Evolutionary conservation across 2,329 filamentous ascomycete genomes (phyloP).

Genomic region (Biscogniauxia mediterranea): DNA sequence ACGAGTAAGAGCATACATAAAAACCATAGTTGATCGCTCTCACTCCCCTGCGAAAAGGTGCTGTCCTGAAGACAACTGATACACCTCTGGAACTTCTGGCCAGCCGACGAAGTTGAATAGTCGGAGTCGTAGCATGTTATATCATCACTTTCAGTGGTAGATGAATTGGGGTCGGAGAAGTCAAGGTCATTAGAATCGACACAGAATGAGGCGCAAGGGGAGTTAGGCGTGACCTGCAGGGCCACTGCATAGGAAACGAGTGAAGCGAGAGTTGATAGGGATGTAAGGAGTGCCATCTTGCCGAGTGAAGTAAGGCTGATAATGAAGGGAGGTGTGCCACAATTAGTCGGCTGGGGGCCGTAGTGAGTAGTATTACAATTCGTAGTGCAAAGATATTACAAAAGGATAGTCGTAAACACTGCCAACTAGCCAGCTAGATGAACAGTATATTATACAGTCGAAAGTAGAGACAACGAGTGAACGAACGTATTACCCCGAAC

Average conservation of each 20-base stretch:
- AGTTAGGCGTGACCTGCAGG: conserved; percentile 52
- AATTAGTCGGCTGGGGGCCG: background rate
- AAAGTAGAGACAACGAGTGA: conserved; percentile 15
- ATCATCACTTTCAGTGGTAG: conserved; percentile 43
- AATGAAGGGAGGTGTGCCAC: background rate
- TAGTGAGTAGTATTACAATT: conserved; percentile 6
- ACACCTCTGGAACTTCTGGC: conserved; percentile 49
- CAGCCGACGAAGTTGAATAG: conserved; percentile 37
- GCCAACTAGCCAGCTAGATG: conserved; percentile 32
- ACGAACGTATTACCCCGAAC: conserved; percentile 9
- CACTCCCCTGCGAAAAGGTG: conserved; percentile 42
- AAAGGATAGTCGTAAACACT: conserved; percentile 12
- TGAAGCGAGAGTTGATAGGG: conserved; percentile 24
- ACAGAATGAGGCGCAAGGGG: conserved; percentile 53
- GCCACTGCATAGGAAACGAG: conserved; percentile 23
- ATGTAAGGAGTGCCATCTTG: conserved; percentile 27
- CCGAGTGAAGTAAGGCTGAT: conserved; percentile 14
- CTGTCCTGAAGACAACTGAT: conserved; percentile 54
- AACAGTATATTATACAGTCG: conserved; percentile 3
- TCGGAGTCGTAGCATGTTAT: conserved; percentile 48
- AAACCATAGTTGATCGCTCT: conserved; percentile 57
- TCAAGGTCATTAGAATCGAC: conserved; percentile 42
- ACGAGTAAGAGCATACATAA: conserved; percentile 43
- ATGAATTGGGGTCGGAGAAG: conserved; percentile 45
- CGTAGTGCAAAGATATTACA: conserved; percentile 20